A percentile compares a stretch with the other conserved stretches of the same genome.
These are phyloP conservation scores for Ramalina intermedia DNA, from an alignment of 495 filamentous ascomycete genomes.

Conservation along the genomic window DNA sequence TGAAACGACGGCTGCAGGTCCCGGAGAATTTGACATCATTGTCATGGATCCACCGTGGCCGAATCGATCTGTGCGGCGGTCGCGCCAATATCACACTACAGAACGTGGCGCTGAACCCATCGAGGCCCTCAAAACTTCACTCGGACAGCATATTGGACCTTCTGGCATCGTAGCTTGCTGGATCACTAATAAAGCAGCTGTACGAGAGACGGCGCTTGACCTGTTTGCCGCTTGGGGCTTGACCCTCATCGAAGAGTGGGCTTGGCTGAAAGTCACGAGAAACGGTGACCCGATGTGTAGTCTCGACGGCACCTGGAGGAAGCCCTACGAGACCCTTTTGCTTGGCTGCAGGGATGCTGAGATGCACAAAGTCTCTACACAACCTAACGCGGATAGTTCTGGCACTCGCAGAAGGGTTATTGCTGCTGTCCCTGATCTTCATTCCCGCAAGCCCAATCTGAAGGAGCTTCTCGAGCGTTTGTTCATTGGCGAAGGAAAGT, in stretches of 20 bases:
- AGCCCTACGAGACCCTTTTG: conserved; percentile 75
- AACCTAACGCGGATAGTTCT: background rate
- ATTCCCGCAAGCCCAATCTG: conserved; percentile 77
- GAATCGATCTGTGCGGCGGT: conserved; percentile 69
- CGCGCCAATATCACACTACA: conserved; percentile 47
- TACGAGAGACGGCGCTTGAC: conserved; percentile 43
- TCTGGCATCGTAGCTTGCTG: conserved; percentile 59
- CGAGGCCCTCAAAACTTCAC: conserved; percentile 36
- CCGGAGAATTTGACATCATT: conserved; percentile 54
- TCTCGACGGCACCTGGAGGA: conserved; percentile 60
- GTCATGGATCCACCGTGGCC: conserved; percentile 91
- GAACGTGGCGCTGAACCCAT: conserved; percentile 16
- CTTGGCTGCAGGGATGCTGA: conserved; percentile 37
- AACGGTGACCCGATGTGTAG: conserved; percentile 52
- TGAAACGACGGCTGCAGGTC: conserved; percentile 11
- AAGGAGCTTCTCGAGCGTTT: conserved; percentile 39
- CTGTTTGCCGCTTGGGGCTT: conserved; percentile 51
- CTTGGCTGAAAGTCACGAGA: conserved; percentile 74
- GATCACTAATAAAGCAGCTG: conserved; percentile 67
- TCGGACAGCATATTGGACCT: conserved; percentile 39
- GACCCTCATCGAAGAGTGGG: conserved; percentile 63
- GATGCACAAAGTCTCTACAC: background rate
- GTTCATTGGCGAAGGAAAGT: conserved; percentile 21
- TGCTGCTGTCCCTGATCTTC: conserved; percentile 71
- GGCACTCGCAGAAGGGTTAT: conserved; percentile 42